Percentiles rank a stretch among this genome's conserved stretches.
These are phyloP conservation scores for Erythrophleum fordii DNA, from an alignment of 306 rosid species.

Conservation along the genomic window DNA sequence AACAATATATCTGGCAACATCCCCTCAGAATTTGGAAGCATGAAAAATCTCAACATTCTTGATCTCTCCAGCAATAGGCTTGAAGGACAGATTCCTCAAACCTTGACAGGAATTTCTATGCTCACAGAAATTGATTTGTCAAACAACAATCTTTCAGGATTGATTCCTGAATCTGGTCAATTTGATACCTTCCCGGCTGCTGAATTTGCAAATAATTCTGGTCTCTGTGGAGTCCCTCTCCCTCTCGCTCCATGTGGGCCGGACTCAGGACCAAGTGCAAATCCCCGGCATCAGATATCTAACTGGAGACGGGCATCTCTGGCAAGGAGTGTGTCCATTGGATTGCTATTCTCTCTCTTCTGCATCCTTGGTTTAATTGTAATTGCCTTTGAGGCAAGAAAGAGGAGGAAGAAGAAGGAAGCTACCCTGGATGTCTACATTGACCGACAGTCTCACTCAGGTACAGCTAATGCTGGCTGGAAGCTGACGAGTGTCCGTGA, in stretches of 20 bases:
- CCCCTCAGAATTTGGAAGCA: conserved; percentile 60
- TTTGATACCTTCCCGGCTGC: conserved; percentile 61
- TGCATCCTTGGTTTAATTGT: conserved; percentile 66
- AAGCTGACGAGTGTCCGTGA: conserved; percentile 60
- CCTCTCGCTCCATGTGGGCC: conserved; percentile 53
- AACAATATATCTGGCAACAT: conserved; percentile 60
- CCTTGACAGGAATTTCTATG: conserved; percentile 54
- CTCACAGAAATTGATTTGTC: conserved; percentile 65
- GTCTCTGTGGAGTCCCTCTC: conserved; percentile 73
- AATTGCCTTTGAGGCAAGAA: conserved; percentile 54
- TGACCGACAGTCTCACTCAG: conserved; percentile 55
- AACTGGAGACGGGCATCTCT: conserved; percentile 59
- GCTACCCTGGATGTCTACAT: conserved; percentile 48
- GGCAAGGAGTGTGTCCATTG: conserved; percentile 70
- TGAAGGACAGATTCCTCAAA: conserved; percentile 58
- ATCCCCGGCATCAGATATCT: conserved; percentile 53
- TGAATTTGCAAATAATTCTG: conserved; percentile 57
- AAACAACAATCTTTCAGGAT: conserved; percentile 56
- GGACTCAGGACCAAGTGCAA: conserved; percentile 23
- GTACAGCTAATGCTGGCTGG: conserved; percentile 56
- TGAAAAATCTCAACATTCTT: conserved; percentile 61
- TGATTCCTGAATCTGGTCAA: conserved; percentile 63
- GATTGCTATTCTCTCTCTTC: conserved; percentile 63
- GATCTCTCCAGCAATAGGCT: conserved; percentile 70
- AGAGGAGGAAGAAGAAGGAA: conserved; percentile 63